Conservation (phyloP, 768 basidiomycete genomes). For the Xerocomus spinulosus region DNA sequence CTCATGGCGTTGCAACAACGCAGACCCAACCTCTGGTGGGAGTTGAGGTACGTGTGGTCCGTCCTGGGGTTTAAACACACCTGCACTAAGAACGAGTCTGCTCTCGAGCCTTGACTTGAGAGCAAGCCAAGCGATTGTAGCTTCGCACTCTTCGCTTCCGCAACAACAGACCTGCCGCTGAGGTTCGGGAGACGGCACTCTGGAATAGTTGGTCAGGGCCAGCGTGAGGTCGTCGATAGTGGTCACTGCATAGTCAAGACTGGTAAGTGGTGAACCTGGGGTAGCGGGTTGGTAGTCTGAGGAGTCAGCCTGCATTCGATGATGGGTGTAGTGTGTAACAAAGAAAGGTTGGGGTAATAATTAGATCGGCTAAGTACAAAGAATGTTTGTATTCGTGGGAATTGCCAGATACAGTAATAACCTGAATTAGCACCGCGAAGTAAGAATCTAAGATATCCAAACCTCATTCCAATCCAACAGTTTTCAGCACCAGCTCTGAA, state of each 20-base stretch:
- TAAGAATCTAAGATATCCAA: neutral
- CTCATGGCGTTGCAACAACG: slow-evolving; percentile 80
- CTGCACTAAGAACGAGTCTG: slow-evolving; percentile 78
- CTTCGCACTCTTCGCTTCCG: slow-evolving; percentile 59
- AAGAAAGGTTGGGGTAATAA: neutral
- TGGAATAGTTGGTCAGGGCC: slow-evolving; percentile 68
- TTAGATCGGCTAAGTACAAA: neutral
- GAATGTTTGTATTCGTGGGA: slow-evolving; percentile 13
- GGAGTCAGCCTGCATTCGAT: slow-evolving; percentile 21
- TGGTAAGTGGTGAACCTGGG: slow-evolving; percentile 48
- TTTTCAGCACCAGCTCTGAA: slow-evolving; percentile 52
- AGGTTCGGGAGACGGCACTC: slow-evolving; percentile 70
- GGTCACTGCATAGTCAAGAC: slow-evolving; percentile 46
- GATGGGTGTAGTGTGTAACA: neutral
- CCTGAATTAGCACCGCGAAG: neutral
- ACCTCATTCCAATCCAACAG: slow-evolving; percentile 37
- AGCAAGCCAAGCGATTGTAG: slow-evolving; percentile 56
- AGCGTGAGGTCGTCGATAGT: slow-evolving; percentile 79
- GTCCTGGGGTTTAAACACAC: slow-evolving; percentile 42
- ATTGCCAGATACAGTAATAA: slow-evolving; percentile 13
- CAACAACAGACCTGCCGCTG: slow-evolving; percentile 56
- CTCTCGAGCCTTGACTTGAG: slow-evolving; percentile 70
- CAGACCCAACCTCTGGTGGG: slow-evolving; percentile 78
- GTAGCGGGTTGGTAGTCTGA: slow-evolving; percentile 37
- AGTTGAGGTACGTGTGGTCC: slow-evolving; percentile 2